Conservation (phyloP, 129 eudicot species). For the Centrapalus pauciflorus region DNA sequence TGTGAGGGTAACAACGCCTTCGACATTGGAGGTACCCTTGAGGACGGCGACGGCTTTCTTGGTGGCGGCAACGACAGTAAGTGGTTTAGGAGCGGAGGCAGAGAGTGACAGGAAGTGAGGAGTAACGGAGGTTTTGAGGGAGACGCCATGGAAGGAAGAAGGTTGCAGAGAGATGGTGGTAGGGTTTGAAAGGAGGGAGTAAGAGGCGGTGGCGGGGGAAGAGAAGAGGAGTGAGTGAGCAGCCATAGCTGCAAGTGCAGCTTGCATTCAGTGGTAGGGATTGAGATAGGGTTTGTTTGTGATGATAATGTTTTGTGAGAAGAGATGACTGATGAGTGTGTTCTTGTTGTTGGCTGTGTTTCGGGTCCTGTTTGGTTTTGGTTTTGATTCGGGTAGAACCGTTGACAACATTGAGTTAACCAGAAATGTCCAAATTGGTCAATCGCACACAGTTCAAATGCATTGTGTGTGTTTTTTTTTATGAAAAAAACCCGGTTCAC, state of each 20-base stretch:
- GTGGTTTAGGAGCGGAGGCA: slow-evolving; percentile 41
- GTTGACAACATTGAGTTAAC: too few relatives aligned
- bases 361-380: slow-evolving; percentile 20
- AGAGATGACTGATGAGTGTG: neutral
- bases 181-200: slow-evolving; percentile 40
- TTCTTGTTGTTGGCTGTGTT: neutral
- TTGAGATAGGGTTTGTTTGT: neutral
- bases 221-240: slow-evolving; percentile 61
- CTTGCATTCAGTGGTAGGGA: slow-evolving; percentile 44
- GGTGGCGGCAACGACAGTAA: slow-evolving; percentile 73
- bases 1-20: slow-evolving; percentile 86
- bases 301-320: slow-evolving; percentile 44
- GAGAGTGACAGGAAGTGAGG: slow-evolving; percentile 45
- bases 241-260: slow-evolving; percentile 72
- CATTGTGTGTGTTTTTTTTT: too few relatives aligned
- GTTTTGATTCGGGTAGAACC: slow-evolving; percentile 18
- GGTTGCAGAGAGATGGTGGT: slow-evolving; percentile 22
- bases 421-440: too few relatives aligned
- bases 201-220: slow-evolving; percentile 18
- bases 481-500: too few relatives aligned
- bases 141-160: slow-evolving; percentile 51
- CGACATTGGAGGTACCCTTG: slow-evolving; percentile 76
- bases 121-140: slow-evolving; percentile 42
- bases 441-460: too few relatives aligned
- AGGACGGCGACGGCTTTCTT: slow-evolving; percentile 93